Percentiles rank a stretch among this genome's conserved stretches.
These are phyloP conservation scores for Fusarium sp. DNA, from an alignment of 2,329 filamentous ascomycete genomes.

Conservation along the genomic window DNA sequence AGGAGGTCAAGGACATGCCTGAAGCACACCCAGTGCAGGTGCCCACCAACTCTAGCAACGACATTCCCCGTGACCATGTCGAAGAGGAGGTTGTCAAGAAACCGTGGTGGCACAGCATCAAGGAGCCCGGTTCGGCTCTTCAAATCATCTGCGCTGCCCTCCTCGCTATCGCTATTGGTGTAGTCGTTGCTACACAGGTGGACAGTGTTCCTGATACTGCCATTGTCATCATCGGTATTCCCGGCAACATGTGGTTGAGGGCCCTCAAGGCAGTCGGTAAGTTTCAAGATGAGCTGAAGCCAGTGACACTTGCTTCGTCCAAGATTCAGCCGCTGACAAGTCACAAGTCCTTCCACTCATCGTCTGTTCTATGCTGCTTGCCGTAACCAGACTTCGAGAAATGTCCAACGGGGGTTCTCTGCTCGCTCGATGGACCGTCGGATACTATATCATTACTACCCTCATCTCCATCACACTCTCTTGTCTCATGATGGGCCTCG, in stretches of 20 bases:
- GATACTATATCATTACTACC: slow-evolving; percentile 66
- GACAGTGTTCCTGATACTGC: slow-evolving; percentile 61
- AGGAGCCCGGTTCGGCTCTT: slow-evolving; percentile 61
- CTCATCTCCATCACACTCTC: slow-evolving; percentile 64
- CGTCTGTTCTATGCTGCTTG: slow-evolving; percentile 66
- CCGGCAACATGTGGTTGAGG: slow-evolving; percentile 66
- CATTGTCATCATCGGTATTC: slow-evolving; percentile 62
- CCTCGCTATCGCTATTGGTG: slow-evolving; percentile 65
- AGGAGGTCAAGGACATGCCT: slow-evolving; percentile 39
- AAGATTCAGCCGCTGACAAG: slow-evolving; percentile 6
- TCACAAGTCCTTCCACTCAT: slow-evolving; percentile 65
- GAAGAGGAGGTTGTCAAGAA: slow-evolving; percentile 48
- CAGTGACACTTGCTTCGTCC: not conserved
- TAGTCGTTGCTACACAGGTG: slow-evolving; percentile 61
- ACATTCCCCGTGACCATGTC: slow-evolving; percentile 21
- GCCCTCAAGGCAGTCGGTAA: slow-evolving; percentile 64
- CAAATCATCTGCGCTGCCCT: slow-evolving; percentile 66
- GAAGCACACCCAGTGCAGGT: slow-evolving; percentile 36
- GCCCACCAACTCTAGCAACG: slow-evolving; percentile 38
- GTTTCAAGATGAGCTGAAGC: slow-evolving; percentile 30
- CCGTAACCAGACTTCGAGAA: slow-evolving; percentile 63
- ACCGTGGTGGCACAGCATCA: slow-evolving; percentile 57
- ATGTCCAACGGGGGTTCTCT: slow-evolving; percentile 61
- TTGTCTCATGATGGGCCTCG: slow-evolving; percentile 62
- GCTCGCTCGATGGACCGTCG: slow-evolving; percentile 65